phyloP scores from a whole-genome alignment of 2,329 filamentous ascomycete species.

The Epichloe uncinata region DNA sequence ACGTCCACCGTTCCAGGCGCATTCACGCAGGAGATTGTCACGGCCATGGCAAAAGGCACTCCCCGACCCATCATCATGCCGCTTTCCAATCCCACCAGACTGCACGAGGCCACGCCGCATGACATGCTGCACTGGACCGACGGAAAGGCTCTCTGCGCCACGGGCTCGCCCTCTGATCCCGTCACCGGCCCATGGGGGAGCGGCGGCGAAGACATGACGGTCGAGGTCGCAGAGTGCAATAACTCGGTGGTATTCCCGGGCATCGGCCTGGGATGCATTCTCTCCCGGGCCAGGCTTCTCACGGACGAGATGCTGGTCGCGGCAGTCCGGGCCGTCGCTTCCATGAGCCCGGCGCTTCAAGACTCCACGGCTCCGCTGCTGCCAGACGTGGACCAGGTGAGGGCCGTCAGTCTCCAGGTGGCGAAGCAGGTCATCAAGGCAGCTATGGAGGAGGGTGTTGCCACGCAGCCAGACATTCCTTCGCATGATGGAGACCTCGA shows the following conservation, averaged over 20 bases:
- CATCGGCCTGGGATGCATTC: conserved; percentile 67
- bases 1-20: conserved; percentile 66
- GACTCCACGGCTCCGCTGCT: conserved; percentile 54
- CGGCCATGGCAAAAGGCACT: conserved; percentile 62
- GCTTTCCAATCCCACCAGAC: conserved; percentile 69
- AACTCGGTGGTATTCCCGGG: conserved; percentile 82
- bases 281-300: conserved; percentile 52
- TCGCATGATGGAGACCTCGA: conserved; percentile 40
- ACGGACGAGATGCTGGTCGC: conserved; percentile 73
- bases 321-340: conserved; percentile 60
- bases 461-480: conserved; percentile 53
- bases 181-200: conserved; percentile 48
- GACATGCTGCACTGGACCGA: conserved; percentile 70
- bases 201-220: conserved; percentile 28
- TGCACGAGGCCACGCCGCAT: conserved; percentile 71
- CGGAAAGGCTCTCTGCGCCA: conserved; percentile 66
- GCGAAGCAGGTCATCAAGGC: conserved; percentile 61
- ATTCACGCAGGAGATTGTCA: conserved; percentile 62
- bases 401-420: conserved; percentile 64
- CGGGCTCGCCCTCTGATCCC: conserved; percentile 69
- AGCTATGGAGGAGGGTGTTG: conserved; percentile 56
- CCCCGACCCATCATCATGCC: conserved; percentile 67
- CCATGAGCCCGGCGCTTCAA: conserved; percentile 53
- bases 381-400: conserved; percentile 62
- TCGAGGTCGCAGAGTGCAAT: conserved; percentile 65